Evolutionary conservation across 768 basidiomycete species (phyloP).

Genomic region (Pleurotus pulmonarius): DNA sequence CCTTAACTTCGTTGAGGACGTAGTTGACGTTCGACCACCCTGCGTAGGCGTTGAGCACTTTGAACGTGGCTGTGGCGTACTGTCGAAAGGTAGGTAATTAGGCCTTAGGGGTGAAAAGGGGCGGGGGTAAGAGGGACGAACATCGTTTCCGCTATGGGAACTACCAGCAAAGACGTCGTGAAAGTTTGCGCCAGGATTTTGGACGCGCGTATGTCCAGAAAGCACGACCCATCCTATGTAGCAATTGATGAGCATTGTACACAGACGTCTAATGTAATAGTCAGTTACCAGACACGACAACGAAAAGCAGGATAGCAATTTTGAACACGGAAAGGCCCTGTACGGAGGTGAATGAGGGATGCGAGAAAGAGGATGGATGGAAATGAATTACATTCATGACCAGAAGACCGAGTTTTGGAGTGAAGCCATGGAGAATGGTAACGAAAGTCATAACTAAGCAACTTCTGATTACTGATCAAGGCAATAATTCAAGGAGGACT

Average conservation of each 20-base stretch:
- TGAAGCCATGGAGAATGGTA: conserved; percentile 48
- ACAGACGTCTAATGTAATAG: neutral
- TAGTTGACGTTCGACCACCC: conserved; percentile 60
- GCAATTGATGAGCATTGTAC: neutral
- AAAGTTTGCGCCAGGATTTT: conserved; percentile 52
- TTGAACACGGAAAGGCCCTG: conserved; percentile 54
- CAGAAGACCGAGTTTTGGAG: conserved; percentile 43
- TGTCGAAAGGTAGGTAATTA: conserved; percentile 14
- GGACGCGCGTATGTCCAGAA: conserved; percentile 44
- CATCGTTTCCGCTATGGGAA: conserved; percentile 40
- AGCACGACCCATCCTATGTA: conserved; percentile 52
- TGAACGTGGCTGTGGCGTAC: conserved; percentile 62
- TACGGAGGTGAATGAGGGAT: conserved; percentile 14
- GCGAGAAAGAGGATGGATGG: neutral
- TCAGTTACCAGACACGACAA: conserved; percentile 41
- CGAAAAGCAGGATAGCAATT: conserved; percentile 46
- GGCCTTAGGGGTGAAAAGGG: conserved; percentile 19
- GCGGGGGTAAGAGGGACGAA: conserved; percentile 2
- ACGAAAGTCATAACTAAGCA: conserved; percentile 45
- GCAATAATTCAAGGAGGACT: conserved; percentile 5
- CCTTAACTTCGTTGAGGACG: conserved; percentile 56
- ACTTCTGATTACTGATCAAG: neutral
- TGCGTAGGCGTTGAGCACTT: conserved; percentile 40
- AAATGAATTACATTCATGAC: conserved; percentile 46
- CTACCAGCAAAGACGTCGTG: conserved; percentile 50